Percentiles rank a stretch among this genome's conserved stretches.
phyloP scores from a whole-genome alignment of 208 protist genomes.

The Trypanosoma cruzi region DNA sequence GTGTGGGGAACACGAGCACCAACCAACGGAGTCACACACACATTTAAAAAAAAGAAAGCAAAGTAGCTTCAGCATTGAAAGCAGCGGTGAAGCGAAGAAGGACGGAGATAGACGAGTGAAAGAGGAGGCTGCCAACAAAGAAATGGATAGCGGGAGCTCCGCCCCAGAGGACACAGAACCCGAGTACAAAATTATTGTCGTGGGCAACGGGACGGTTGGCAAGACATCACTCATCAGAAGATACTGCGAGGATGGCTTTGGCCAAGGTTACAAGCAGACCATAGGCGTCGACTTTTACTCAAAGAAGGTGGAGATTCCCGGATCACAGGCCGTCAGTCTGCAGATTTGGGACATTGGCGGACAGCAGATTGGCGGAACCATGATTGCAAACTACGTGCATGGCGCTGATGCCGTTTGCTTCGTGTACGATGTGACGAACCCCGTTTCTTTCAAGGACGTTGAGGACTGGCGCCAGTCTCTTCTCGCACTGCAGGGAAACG shows the following conservation, averaged over 20 bases:
- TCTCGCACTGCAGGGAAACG: slow-evolving; percentile 19
- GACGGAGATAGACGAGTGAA: not conserved
- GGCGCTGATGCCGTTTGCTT: slow-evolving; percentile 91
- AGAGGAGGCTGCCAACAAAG: not conserved
- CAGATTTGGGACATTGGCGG: slow-evolving; percentile 97
- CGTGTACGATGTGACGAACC: slow-evolving; percentile 95
- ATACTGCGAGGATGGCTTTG: slow-evolving; percentile 89
- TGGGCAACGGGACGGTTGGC: slow-evolving; percentile 90
- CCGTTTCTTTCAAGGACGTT: slow-evolving; percentile 91
- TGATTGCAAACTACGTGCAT: slow-evolving; percentile 95
- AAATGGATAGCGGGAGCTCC: slow-evolving; percentile 79
- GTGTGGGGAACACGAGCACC: no score
- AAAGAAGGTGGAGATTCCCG: slow-evolving; percentile 85
- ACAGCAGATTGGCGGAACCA: slow-evolving; percentile 93
- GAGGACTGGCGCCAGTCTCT: slow-evolving; percentile 91
- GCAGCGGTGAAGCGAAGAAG: not conserved
- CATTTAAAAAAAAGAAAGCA: no score
- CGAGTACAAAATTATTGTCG: slow-evolving; percentile 75
- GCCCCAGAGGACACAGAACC: slow-evolving; percentile 35
- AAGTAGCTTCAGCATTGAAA: not conserved
- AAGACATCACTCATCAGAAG: slow-evolving; percentile 93
- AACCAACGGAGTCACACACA: no score
- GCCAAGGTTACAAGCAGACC: slow-evolving; percentile 94
- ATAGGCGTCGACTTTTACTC: slow-evolving; percentile 96
- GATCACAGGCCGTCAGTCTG: slow-evolving; percentile 64